Evolutionary conservation across 345 rosid genomes (phyloP), one percentile per base, ranked within the genome.

Genomic region (Turritis glabra): DNA sequence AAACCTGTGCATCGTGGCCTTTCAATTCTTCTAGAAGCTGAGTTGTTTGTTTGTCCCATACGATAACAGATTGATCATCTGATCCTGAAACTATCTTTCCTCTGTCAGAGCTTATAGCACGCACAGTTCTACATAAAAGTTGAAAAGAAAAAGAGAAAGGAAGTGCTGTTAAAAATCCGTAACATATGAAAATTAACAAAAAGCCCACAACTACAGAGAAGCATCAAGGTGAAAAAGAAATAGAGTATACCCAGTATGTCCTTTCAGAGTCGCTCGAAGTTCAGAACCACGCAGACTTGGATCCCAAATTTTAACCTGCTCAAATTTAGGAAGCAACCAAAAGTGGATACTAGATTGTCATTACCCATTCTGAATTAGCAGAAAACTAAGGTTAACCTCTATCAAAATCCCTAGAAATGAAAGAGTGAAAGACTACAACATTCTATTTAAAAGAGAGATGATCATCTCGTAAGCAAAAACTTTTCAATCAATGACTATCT

Each of bases 231-330:
- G 30, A 50, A 51, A 8, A 58, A 51, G 21, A 77, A 21, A n/a
- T 59, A 69, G 27, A 33, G 72, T 64, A 33, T 67, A 95, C 99
- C 98, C 83, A 64, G 92, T 81, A 79, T 96, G 99, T 53, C 97
- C 98, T 86, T 92, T 88, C 75, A 92, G 64, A 58, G 98, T 96
- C 44, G 97, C 96, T 41, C 92, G 88, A 76, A 89, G 97, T 87
- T 96, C 99, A 78, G 94, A 89, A 69, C 97, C 96, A 67, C 99
- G 99, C 73, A 87, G 80, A 82, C 98, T 96, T 67, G 99, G 98
- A 84, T 96, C 99, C 99, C 99, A 96, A 63, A 96, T 88, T 68
- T 88, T 96, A 68, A 96, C 97, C 99, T 96, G 88, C 82, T 77
- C 47, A 44, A 71, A 67, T 57, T 35, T 60, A 23, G 29, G 67